Base-by-base conservation (phyloP, 345 rosid genomes). In the Eucalyptus decipiens region DNA sequence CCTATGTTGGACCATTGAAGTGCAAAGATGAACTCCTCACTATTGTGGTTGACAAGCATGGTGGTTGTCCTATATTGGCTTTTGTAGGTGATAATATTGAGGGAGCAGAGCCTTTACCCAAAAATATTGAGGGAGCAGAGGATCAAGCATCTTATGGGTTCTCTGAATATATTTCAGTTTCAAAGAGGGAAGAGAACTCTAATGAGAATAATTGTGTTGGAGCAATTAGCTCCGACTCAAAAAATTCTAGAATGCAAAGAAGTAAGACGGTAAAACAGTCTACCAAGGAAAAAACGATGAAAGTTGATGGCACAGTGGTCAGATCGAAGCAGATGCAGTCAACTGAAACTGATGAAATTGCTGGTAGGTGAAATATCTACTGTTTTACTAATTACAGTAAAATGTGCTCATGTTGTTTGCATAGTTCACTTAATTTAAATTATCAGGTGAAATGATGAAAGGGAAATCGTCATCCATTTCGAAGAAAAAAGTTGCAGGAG, bases 1-100 rank as follows among this genome's bases (percentile, higher is more conserved):
- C 15, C 28, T 76, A 40, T 76, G 83, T 76, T 76, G 30, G 28
- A 76, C 83, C 83, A 21, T 76, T 76, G 83, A 21, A 21, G 87
- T 49, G 45, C 52, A 24, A n/a, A 86, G 28, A 21, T 69, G 86
- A 76, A 51, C 85, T 90, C 58, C 67, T 83, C 69, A 52, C 54
- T 81, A 47, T 48, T 92, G 91, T 93, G 94, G 97, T 90, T 92
- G 91, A 90, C 92, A 90, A 86, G 87, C 91, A 94, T 88, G 47
- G 47, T 40, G 30, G 85, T 76, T 40, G 47, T 76, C 47, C 47
- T 37, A 14, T 88, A 86, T 76, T 76, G 85, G 47, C 83, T 76
- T 21, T 76, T 76, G 85, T 76, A 37, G 83, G 47, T 76, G 47
- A 21, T 76, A 40, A 42, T 6, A 23, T 40, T 90, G 88, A 88